Evolutionary conservation across 2,329 filamentous ascomycete genomes (phyloP), one percentile per base, ranked within the genome.

Genomic region (Arthrobotrys musiformis): DNA sequence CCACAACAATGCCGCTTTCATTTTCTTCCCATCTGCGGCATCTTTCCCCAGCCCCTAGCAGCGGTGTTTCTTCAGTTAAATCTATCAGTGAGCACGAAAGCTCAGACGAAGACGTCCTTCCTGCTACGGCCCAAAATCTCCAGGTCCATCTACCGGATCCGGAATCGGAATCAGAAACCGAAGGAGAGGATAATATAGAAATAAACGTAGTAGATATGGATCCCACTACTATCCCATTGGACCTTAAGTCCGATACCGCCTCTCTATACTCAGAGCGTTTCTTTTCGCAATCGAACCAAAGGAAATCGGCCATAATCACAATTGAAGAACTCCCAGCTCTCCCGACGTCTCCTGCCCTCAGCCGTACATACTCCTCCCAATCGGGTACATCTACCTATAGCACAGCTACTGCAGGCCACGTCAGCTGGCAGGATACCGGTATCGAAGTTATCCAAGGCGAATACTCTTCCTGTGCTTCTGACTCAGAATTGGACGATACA

Each of bases 391-490:
- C 73, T 8, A 61, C 33, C 15, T 30, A 54, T 22, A 70, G 72
- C 24, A 19, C 30, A 17, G 64, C 56, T 19, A 35, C 54, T 50
- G 46, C 60, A 24, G 61, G 66, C 42, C 73, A 67, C 26, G 73
- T 77, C 28, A 67, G 66, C 6, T 77, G 73, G 73, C 73, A 77
- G 11, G 73, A 77, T 26, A 46, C 73, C 11, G 74, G 69, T 0
- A 78, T 78, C 52, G 74, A 78, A 24, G 68, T 78, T 22, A 72
- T 78, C 33, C 67, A 78, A 40, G 74, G 74, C 46, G 74, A 78
- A 52, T 78, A 78, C 26, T 78, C 74, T 26, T 78, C 74, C 30
- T 72, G 68, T 19, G 62, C 69, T 9, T 78, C 74, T 28, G 42
- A 52, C 6, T 73, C 74, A 17, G 74, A 78, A 50, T 50, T 73